phyloP scores from a whole-genome alignment of 1,284 basidiomycete species.

The Rhodotorula sp. region DNA sequence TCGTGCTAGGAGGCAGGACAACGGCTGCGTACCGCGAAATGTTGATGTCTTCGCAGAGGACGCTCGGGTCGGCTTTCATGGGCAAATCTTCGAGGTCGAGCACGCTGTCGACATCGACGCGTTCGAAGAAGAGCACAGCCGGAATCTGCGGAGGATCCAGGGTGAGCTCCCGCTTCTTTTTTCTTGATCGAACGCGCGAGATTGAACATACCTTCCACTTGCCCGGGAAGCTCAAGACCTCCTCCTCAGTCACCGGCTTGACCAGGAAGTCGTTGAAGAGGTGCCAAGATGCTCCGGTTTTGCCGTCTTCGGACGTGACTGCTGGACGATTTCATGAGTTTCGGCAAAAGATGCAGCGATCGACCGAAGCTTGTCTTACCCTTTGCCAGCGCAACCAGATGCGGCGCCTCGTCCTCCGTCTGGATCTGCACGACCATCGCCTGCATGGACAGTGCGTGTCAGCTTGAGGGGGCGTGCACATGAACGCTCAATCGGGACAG shows the following conservation, averaged over 20 bases:
- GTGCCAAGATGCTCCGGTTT: slow-evolving; percentile 65
- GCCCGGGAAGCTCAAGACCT: slow-evolving; percentile 83
- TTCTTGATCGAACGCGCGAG: not conserved
- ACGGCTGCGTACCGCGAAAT: slow-evolving; percentile 63
- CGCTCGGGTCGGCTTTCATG: slow-evolving; percentile 66
- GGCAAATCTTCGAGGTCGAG: slow-evolving; percentile 70
- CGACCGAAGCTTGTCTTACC: slow-evolving; percentile 52
- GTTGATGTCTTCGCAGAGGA: slow-evolving; percentile 81
- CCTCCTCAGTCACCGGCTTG: slow-evolving; percentile 73
- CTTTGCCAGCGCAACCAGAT: slow-evolving; percentile 86
- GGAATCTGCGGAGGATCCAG: slow-evolving; percentile 62
- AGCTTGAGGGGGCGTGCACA: too few species aligned
- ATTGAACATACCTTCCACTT: slow-evolving; percentile 76
- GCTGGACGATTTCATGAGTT: not conserved
- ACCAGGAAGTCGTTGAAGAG: slow-evolving; percentile 98
- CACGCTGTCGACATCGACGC: slow-evolving; percentile 61
- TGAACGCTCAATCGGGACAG: too few species aligned
- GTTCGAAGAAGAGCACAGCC: slow-evolving; percentile 81
- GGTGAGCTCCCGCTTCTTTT: not conserved
- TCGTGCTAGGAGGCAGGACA: not conserved
- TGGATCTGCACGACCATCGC: slow-evolving; percentile 81
- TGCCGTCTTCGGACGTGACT: slow-evolving; percentile 62
- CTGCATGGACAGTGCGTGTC: slow-evolving; percentile 49
- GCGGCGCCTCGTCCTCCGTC: slow-evolving; percentile 71
- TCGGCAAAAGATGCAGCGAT: rapidly evolving